phyloP scores from a whole-genome alignment of 2,329 filamentous ascomycete species.

The Rachicladosporium sp. region DNA sequence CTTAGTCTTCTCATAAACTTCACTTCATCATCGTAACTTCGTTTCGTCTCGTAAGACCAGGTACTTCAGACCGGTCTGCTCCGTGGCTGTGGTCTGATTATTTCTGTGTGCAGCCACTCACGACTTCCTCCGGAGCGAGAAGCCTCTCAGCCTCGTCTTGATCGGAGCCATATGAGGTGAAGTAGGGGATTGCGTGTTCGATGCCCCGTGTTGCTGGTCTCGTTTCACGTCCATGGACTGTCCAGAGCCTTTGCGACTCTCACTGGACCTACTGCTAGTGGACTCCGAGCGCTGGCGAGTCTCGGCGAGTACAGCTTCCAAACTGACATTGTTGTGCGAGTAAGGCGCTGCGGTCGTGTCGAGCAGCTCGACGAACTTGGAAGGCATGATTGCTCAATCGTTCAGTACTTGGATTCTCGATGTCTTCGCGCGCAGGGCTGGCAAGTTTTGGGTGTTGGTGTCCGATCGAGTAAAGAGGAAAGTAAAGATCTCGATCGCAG shows the following conservation, averaged over 20 bases:
- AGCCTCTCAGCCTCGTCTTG: constrained; percentile 6
- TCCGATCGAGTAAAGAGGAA: too few species aligned
- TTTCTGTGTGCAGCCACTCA: not conserved
- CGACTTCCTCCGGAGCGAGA: constrained; percentile 6
- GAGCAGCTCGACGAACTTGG: constrained; percentile 26
- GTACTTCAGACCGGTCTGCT: too few species aligned
- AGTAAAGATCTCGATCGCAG: too few species aligned
- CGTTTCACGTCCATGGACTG: not conserved
- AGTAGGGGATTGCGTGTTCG: not conserved
- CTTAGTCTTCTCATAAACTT: too few species aligned
- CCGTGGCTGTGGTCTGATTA: not conserved
- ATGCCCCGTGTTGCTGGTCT: constrained; percentile 1
- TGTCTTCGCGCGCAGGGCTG: too few species aligned
- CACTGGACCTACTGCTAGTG: constrained; percentile 13
- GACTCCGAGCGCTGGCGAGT: constrained; percentile 19
- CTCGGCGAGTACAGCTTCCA: constrained; percentile 24
- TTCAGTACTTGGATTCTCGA: too few species aligned
- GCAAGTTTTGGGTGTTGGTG: too few species aligned
- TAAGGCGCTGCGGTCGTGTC: constrained; percentile 18
- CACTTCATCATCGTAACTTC: too few species aligned
- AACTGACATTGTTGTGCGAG: constrained; percentile 23
- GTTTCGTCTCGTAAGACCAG: too few species aligned
- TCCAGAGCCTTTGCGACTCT: constrained; percentile 8
- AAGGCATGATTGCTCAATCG: constrained; percentile 5
- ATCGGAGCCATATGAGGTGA: constrained; percentile 3